phyloP scores from a whole-genome alignment of 352 stramenopile species.

The Phytophthora ohioensis region DNA sequence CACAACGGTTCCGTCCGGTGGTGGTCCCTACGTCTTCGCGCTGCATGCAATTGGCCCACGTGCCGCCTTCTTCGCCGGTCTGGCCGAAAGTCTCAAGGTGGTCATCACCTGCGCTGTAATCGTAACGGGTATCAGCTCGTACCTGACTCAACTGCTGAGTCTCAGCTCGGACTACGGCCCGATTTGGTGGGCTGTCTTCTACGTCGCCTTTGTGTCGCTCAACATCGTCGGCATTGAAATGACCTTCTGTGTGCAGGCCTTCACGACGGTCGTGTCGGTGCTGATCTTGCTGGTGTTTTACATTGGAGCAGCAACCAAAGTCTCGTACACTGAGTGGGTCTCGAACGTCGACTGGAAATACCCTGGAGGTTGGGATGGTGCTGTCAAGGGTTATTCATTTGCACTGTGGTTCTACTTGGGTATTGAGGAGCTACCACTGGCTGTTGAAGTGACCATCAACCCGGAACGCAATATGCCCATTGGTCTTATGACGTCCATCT shows the following conservation, averaged over 20 bases:
- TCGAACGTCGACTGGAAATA: constrained; percentile 58
- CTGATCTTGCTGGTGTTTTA: constrained; percentile 75
- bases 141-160: constrained; percentile 65
- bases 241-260: constrained; percentile 71
- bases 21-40: constrained; percentile 73
- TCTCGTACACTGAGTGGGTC: constrained; percentile 73
- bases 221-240: constrained; percentile 70
- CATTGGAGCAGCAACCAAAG: constrained; percentile 56
- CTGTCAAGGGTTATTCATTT: constrained; percentile 70
- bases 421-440: constrained; percentile 73
- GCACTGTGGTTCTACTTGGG: constrained; percentile 78
- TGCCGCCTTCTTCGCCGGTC: constrained; percentile 68
- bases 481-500: constrained; percentile 67
- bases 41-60: constrained; percentile 63
- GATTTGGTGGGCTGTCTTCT: constrained; percentile 72
- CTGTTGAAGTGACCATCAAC: constrained; percentile 74
- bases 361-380: constrained; percentile 53
- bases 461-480: constrained; percentile 69
- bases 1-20: constrained; percentile 59
- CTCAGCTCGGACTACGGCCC: constrained; percentile 48
- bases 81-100: constrained; percentile 78
- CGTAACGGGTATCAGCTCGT: constrained; percentile 72
- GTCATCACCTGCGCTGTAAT: constrained; percentile 70
- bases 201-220: constrained; percentile 67
- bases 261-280: constrained; percentile 64